phyloP scores from a whole-genome alignment of 768 basidiomycete species.

The Termitomyces bulborhizus region DNA sequence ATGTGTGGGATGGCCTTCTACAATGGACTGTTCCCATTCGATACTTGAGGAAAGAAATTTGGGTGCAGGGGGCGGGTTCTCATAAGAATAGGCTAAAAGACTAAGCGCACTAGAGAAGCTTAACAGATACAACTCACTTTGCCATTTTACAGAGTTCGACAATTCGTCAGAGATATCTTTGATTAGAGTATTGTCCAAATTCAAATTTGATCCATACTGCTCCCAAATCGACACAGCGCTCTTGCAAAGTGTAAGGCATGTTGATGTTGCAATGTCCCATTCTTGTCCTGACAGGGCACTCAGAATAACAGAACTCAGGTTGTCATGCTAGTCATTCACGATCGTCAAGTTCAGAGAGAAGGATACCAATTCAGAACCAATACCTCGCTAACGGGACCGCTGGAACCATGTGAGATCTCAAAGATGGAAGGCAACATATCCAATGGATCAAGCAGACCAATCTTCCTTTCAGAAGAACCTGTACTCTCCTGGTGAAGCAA shows the following conservation, averaged over 20 bases:
- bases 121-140: slow-evolving; percentile 27
- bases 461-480: slow-evolving; percentile 27
- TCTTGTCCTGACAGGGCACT: slow-evolving; percentile 20
- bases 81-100: slow-evolving; percentile 37
- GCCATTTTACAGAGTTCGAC: slow-evolving; percentile 46
- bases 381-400: slow-evolving; percentile 10
- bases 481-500: slow-evolving; percentile 33
- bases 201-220: slow-evolving; percentile 29
- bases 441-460: slow-evolving; percentile 47
- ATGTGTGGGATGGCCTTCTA: slow-evolving; percentile 56
- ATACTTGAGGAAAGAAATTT: slow-evolving; percentile 41
- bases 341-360: background rate
- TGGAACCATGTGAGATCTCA: slow-evolving; percentile 15
- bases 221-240: slow-evolving; percentile 39
- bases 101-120: background rate
- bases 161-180: slow-evolving; percentile 43
- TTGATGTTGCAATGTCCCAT: slow-evolving; percentile 18
- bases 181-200: slow-evolving; percentile 26
- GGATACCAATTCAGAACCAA: background rate
- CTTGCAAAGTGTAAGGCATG: slow-evolving; percentile 20
- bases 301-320: slow-evolving; percentile 20
- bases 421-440: slow-evolving; percentile 46
- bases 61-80: slow-evolving; percentile 40
- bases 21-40: slow-evolving; percentile 56
- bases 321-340: slow-evolving; percentile 20